Evolutionary conservation across 257 asterid species (phyloP).

Genomic region (Solanum commersonii): DNA sequence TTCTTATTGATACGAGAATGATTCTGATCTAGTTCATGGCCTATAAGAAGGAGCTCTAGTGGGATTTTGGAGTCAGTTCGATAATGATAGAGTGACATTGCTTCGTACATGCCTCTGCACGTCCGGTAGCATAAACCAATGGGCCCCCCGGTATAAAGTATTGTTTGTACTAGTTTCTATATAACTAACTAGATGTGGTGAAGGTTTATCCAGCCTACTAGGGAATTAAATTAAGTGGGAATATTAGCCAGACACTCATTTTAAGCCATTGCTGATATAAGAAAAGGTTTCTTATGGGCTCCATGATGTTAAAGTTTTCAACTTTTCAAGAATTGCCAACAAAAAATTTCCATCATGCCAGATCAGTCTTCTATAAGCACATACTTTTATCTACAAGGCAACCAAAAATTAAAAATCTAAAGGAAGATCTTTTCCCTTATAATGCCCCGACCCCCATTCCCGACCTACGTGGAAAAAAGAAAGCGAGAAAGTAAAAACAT

Average conservation of each 20-base stretch:
- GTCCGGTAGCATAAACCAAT: not conserved
- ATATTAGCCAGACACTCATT: not conserved
- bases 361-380: not conserved
- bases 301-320: constrained; percentile 3
- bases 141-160: not conserved
- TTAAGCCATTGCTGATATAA: not conserved
- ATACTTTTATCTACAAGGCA: not conserved
- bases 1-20: not conserved
- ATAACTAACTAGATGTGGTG: not conserved
- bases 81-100: not conserved
- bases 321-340: constrained; percentile 1
- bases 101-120: not conserved
- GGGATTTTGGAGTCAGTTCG: not conserved
- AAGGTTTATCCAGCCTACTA: not conserved
- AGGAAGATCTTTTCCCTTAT: not conserved
- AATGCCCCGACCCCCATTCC: not conserved
- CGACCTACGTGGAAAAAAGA: not conserved
- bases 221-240: not conserved
- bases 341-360: not conserved
- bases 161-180: not conserved
- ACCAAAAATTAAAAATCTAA: too few relatives aligned
- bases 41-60: not conserved
- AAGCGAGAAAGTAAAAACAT: not conserved
- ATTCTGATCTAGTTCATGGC: not conserved
- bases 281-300: not conserved